Evolutionary conservation across 306 rosid species (phyloP), one percentile per base, ranked within the genome.

Genomic region (Trifolium subterraneum): DNA sequence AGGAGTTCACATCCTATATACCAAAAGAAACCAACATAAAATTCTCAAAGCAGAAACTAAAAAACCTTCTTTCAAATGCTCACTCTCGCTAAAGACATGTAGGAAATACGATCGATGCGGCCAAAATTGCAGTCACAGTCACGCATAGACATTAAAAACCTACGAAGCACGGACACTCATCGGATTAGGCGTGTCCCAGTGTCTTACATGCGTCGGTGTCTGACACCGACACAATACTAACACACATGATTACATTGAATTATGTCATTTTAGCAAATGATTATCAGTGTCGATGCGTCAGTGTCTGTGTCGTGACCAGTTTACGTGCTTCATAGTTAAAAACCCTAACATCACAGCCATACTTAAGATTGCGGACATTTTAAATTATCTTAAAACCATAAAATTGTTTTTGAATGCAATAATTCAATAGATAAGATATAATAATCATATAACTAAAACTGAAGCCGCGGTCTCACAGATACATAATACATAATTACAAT

Each of bases 1-100:
- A 73, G 25, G 95, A 82, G 87, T 82, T 85, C 76, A 94, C 97
- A 78, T 94, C 73, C 99, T 94, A 79, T 94, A 79, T 77, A 81
- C 71, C 36, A 6, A 75, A 66, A 62, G 23, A 33, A 8, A 52
- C 29, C 77, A 16, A 29, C 68, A 67, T 39, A 13, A 38, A 38
- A 78, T 50, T 78, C 64, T n/a, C 9, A 62, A 1, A 14, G 45
- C 33, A 31, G 1, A 16, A 68, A 2, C 13, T n/a, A 31, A 29
- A 48, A 29, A 68, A 27, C 11, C 31, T 36, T 27, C 16, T 44
- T 44, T 61, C 13, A 63, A 76, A 56, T 14, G 52, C 6, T 45
- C 25, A 44, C n/a, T 42, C 50, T 56, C 1, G 27, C 38, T 41
- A 45, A 63, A 61, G 22, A 36, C 13, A 73, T 23, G 10, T 0